These are phyloP conservation scores for Spergularia marina DNA, from an alignment of 148 eudicot species.

Conservation along the genomic window DNA sequence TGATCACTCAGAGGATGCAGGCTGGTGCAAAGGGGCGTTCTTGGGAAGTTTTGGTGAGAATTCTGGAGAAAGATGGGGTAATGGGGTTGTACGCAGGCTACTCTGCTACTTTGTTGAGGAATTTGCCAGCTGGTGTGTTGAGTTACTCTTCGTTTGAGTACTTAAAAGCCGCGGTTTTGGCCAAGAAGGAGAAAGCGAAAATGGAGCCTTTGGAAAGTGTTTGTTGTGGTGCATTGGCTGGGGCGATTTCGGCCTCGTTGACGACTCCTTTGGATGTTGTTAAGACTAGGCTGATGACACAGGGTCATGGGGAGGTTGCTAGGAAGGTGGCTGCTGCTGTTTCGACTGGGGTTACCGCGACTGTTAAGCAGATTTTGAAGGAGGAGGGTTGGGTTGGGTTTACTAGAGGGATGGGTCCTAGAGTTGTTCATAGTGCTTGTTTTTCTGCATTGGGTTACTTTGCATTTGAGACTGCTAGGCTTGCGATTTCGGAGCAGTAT, in stretches of 20 bases:
- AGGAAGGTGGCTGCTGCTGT: conserved; percentile 47
- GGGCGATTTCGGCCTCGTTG: conserved; percentile 79
- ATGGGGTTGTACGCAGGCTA: conserved; percentile 87
- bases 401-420: conserved; percentile 89
- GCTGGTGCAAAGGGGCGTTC: conserved; percentile 91
- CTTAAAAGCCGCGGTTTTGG: conserved; percentile 72
- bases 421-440: conserved; percentile 87
- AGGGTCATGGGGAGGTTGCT: conserved; percentile 45
- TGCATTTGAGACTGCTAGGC: conserved; percentile 89
- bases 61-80: conserved; percentile 76
- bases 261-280: conserved; percentile 92
- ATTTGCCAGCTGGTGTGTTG: conserved; percentile 89
- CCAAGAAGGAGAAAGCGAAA: conserved; percentile 31
- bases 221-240: conserved; percentile 87
- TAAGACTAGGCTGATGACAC: conserved; percentile 94
- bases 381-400: conserved; percentile 92
- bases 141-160: conserved; percentile 94
- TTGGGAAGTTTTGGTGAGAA: conserved; percentile 68
- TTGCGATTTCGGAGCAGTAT: conserved; percentile 69
- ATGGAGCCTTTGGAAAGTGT: conserved; percentile 80
- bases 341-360: conserved; percentile 49
- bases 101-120: conserved; percentile 83
- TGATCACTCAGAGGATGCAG: conserved; percentile 83
- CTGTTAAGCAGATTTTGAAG: conserved; percentile 64
- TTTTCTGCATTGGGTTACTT: conserved; percentile 91